Conservation (phyloP, 148 eudicot species). For the Heliosperma pusillum region DNA sequence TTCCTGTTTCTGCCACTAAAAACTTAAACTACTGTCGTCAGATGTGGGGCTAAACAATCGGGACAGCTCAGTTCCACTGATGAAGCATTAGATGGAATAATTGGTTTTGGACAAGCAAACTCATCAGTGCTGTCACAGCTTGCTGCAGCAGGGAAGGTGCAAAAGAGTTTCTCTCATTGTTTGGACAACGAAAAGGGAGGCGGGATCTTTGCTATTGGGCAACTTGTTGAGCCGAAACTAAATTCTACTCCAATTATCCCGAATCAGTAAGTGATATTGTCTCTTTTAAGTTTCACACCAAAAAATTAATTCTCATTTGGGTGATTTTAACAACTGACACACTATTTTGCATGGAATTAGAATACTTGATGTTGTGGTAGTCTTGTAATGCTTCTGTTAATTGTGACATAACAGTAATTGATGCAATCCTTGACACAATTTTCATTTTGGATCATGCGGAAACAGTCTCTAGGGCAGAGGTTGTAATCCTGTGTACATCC, state of each 20-base stretch:
- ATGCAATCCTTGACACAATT: too few relatives aligned
- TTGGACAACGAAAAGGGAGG: constrained; percentile 79
- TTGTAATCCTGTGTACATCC: too few relatives aligned
- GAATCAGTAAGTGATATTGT: constrained; percentile 50
- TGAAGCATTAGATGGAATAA: constrained; percentile 82
- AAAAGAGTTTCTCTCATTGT: constrained; percentile 84
- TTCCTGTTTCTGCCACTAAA: background rate
- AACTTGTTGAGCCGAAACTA: constrained; percentile 73
- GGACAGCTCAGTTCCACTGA: constrained; percentile 67
- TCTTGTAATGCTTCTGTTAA: too few relatives aligned
- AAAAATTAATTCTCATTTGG: too few relatives aligned
- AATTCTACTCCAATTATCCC: constrained; percentile 61
- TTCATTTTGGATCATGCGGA: too few relatives aligned
- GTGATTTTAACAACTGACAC: too few relatives aligned
- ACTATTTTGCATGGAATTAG: too few relatives aligned
- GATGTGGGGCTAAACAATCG: constrained; percentile 81
- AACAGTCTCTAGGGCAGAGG: too few relatives aligned
- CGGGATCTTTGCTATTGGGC: constrained; percentile 87
- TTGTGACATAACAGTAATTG: too few relatives aligned
- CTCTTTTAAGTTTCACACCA: background rate
- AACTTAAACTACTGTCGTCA: constrained; percentile 22
- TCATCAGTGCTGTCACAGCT: constrained; percentile 87
- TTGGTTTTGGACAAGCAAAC: constrained; percentile 92
- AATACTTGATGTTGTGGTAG: too few relatives aligned
- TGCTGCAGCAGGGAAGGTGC: constrained; percentile 62